Evolutionary conservation across 2,329 filamentous ascomycete species (phyloP).

Genomic region (Fusarium circinatum): DNA sequence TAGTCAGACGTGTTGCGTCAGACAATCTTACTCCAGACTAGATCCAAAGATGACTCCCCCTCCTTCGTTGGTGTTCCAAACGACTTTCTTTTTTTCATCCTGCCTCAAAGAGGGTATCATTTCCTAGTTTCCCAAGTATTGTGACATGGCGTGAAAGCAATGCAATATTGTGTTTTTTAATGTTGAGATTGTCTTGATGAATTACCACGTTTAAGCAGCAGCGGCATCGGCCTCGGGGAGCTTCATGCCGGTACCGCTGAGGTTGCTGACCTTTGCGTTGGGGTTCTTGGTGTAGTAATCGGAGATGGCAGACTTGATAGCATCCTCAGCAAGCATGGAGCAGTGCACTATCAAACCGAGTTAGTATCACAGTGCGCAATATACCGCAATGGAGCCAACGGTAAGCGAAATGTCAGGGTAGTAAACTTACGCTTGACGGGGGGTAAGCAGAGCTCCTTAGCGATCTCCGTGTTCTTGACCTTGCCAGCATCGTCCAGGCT

Average conservation of each 20-base stretch:
- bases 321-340: conserved; percentile 91
- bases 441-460: conserved; percentile 90
- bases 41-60: conserved; percentile 10
- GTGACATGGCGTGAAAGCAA: conserved; percentile 6
- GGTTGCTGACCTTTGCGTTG: conserved; percentile 74
- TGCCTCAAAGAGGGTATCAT: conserved; percentile 44
- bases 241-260: conserved; percentile 77
- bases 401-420: background rate
- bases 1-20: conserved; percentile 18
- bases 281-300: conserved; percentile 95
- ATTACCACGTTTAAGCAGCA: conserved; percentile 37
- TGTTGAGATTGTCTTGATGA: background rate
- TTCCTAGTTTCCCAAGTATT: conserved; percentile 37
- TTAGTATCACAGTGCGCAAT: conserved; percentile 43
- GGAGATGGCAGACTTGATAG: conserved; percentile 89
- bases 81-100: conserved; percentile 26
- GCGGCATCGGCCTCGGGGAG: conserved; percentile 67
- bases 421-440: conserved; percentile 81
- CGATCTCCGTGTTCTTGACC: conserved; percentile 97
- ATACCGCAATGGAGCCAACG: conserved; percentile 5
- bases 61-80: conserved; percentile 3
- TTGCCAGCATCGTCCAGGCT: conserved; percentile 89
- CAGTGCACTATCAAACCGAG: conserved; percentile 74
- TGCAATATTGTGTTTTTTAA: conserved; percentile 4
- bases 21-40: conserved; percentile 16